These are phyloP conservation scores for Colletotrichum tamarilloi DNA, from an alignment of 2,329 filamentous ascomycete species.

Conservation along the genomic window DNA sequence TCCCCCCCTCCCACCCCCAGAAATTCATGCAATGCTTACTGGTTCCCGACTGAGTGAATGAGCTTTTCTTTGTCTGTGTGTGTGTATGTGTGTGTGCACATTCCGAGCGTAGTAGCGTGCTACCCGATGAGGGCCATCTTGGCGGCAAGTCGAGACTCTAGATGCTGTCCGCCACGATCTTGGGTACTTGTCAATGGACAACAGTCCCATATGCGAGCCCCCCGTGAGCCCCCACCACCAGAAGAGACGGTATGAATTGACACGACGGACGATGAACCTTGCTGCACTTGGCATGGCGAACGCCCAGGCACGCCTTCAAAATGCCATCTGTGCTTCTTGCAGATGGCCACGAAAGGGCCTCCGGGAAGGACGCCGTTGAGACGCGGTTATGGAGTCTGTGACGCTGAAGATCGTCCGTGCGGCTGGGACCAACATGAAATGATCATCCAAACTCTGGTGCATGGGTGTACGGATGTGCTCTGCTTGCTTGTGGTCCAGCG, in stretches of 20 bases:
- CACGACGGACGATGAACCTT: constrained; percentile 9
- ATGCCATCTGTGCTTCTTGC: constrained; percentile 14
- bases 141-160: neutral
- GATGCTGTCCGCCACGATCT: neutral
- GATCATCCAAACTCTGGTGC: neutral
- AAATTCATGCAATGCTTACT: neutral
- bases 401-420: constrained; percentile 24
- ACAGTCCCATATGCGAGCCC: neutral
- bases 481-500: neutral
- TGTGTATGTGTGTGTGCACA: neutral
- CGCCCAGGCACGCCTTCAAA: constrained; percentile 4
- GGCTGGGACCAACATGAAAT: neutral
- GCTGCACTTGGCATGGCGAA: constrained; percentile 8
- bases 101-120: neutral
- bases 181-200: neutral
- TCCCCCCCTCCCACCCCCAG: neutral
- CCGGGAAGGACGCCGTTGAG: constrained; percentile 14
- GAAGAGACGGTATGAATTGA: neutral
- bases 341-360: neutral
- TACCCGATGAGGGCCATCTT: neutral
- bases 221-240: neutral
- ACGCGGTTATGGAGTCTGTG: constrained; percentile 5
- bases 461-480: neutral
- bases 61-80: neutral
- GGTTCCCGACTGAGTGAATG: neutral